Conservation (phyloP, 1,284 basidiomycete species). For the Sutorius eximius region DNA sequence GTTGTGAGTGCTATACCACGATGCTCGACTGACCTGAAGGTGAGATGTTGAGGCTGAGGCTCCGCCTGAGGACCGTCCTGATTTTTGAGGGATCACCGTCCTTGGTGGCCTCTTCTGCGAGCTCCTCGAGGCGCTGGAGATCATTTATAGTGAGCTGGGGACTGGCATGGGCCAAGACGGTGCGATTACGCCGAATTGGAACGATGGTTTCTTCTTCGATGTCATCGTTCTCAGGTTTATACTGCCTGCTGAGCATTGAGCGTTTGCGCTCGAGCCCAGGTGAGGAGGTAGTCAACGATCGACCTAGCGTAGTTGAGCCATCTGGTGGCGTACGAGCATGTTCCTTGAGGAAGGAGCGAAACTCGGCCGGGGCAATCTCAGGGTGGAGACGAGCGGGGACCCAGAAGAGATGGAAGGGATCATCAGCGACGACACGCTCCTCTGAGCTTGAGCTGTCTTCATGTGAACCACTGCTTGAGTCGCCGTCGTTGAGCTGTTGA, state of each 20-base stretch:
- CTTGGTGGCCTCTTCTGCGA: conserved; percentile 85
- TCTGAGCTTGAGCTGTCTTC: conserved; percentile 43
- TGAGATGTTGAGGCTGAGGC: conserved; percentile 85
- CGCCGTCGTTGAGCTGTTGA: conserved; percentile 39
- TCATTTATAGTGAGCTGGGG: conserved; percentile 88
- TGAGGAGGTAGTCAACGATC: conserved; percentile 41
- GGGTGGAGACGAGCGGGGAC: conserved; percentile 95
- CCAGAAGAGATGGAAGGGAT: conserved; percentile 92
- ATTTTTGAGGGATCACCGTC: conserved; percentile 85
- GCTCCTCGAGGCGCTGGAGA: conserved; percentile 87
- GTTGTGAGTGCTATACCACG: conserved; percentile 11
- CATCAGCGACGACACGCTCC: conserved; percentile 45
- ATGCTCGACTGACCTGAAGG: conserved; percentile 67
- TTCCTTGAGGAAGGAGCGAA: conserved; percentile 92
- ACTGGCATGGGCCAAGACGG: conserved; percentile 58
- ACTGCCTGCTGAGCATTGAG: conserved; percentile 90
- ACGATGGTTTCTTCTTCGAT: conserved; percentile 68
- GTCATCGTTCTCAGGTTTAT: conserved; percentile 77
- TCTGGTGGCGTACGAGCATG: conserved; percentile 72
- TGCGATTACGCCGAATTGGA: conserved; percentile 67
- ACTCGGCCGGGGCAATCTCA: conserved; percentile 95
- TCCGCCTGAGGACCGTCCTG: conserved; percentile 80
- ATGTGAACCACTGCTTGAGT: conserved; percentile 47
- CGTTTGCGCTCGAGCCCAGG: conserved; percentile 70
- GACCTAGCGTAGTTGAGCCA: conserved; percentile 39